These are phyloP conservation scores for Ampelomyces quisqualis DNA, from an alignment of 2,329 filamentous ascomycete genomes.

Conservation along the genomic window DNA sequence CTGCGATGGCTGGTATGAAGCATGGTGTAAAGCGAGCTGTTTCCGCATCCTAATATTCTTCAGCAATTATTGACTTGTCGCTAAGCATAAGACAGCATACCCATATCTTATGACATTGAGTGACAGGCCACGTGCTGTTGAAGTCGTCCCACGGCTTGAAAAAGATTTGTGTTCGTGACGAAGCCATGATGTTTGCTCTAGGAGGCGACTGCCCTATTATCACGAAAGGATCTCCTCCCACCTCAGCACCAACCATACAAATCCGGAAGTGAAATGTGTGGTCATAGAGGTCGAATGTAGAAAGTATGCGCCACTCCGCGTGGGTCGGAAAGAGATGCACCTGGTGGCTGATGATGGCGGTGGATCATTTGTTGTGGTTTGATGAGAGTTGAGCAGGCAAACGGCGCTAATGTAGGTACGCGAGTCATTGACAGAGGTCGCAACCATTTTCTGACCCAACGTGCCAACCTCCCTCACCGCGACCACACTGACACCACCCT, in stretches of 20 bases:
- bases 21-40: conserved; percentile 45
- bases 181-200: conserved; percentile 23
- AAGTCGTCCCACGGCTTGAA: conserved; percentile 4
- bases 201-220: conserved; percentile 9
- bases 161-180: conserved; percentile 25
- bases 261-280: conserved; percentile 4
- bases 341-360: background rate
- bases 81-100: conserved; percentile 6
- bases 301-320: no score
- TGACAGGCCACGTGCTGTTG: conserved; percentile 20
- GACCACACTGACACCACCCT: no score
- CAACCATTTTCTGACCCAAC: no score
- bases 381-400: no score
- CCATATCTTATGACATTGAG: conserved; percentile 33
- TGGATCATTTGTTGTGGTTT: no score
- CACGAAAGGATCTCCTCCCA: conserved; percentile 21
- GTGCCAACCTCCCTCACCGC: no score
- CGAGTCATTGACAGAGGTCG: no score
- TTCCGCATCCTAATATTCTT: conserved; percentile 32
- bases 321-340: no score
- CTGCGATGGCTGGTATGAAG: conserved; percentile 44
- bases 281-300: no score
- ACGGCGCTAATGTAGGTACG: no score
- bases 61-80: conserved; percentile 5
- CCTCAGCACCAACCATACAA: conserved; percentile 21